These are phyloP conservation scores for Gynandropsis gynandra DNA, from an alignment of 345 rosid species.

Conservation along the genomic window DNA sequence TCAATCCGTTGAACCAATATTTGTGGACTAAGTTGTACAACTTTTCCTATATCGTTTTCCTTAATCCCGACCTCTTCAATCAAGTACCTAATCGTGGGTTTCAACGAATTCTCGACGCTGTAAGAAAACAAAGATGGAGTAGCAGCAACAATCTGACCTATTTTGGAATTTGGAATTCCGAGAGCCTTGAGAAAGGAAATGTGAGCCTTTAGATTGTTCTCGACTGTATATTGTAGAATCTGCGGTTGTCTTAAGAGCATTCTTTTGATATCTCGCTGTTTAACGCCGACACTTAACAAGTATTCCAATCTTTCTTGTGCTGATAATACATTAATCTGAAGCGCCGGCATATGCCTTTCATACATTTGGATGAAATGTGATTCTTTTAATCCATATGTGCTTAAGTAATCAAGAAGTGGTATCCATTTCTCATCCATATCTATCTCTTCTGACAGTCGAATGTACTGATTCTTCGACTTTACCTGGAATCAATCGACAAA, in stretches of 20 bases:
- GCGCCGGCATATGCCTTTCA: conserved; percentile 80
- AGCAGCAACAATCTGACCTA: conserved; percentile 76
- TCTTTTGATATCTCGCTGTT: conserved; percentile 71
- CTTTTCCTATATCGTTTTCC: conserved; percentile 67
- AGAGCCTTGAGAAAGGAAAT: conserved; percentile 67
- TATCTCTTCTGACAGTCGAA: conserved; percentile 56
- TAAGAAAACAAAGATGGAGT: conserved; percentile 81
- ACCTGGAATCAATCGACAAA: conserved; percentile 35
- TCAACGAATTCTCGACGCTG: conserved; percentile 82
- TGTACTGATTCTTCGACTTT: conserved; percentile 39
- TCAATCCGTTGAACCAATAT: conserved; percentile 92
- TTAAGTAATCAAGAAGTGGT: conserved; percentile 79
- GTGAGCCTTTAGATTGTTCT: conserved; percentile 73
- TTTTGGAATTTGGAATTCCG: conserved; percentile 70
- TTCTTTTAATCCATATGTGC: conserved; percentile 73
- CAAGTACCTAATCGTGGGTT: conserved; percentile 85
- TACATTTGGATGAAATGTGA: conserved; percentile 84
- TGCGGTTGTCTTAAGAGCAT: conserved; percentile 93
- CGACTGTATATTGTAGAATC: conserved; percentile 77
- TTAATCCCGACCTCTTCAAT: conserved; percentile 94
- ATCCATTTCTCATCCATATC: conserved; percentile 68
- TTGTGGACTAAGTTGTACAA: conserved; percentile 92
- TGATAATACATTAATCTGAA: conserved; percentile 65
- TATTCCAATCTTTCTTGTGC: conserved; percentile 87
- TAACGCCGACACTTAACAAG: conserved; percentile 80